These are phyloP conservation scores for Backusella liffmaniae DNA, from an alignment of 192 early-diverging fungal genomes.

Conservation along the genomic window DNA sequence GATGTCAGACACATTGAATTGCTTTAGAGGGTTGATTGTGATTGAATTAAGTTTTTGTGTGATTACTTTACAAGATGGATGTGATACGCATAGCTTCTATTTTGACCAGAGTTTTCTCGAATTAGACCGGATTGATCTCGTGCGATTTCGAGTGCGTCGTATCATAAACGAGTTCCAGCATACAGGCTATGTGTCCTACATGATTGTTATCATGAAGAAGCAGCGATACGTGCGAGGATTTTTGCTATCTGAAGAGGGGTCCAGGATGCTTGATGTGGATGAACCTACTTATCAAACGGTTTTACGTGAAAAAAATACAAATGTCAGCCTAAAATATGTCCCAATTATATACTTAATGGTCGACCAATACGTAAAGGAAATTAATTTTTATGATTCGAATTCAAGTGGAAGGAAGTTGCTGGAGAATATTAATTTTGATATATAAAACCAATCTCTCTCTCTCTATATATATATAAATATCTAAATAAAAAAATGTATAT, in stretches of 20 bases:
- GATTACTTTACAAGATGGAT: not conserved
- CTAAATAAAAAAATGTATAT: not conserved
- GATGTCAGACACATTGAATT: not conserved
- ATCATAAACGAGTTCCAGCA: not conserved
- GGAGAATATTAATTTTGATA: not conserved
- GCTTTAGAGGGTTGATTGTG: not conserved
- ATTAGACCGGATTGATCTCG: not conserved
- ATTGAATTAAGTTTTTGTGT: conserved; percentile 3
- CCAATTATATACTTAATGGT: not conserved
- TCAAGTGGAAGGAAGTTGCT: not conserved
- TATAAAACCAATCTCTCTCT: not conserved
- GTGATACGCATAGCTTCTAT: not conserved
- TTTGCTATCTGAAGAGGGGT: not conserved
- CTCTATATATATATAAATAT: not conserved
- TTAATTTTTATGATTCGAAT: not conserved
- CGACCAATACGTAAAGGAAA: not conserved
- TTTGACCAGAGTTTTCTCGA: not conserved
- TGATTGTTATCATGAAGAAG: not conserved
- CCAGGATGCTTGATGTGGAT: not conserved
- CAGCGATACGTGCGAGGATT: not conserved
- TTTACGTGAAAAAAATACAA: not conserved
- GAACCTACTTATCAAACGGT: not conserved
- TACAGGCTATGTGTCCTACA: conserved; percentile 1
- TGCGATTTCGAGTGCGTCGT: not conserved
- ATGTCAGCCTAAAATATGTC: not conserved